Percentiles rank a stretch among this genome's conserved stretches.
Evolutionary conservation across 805 yeast species (phyloP).

Genomic region (Candida germanica): DNA sequence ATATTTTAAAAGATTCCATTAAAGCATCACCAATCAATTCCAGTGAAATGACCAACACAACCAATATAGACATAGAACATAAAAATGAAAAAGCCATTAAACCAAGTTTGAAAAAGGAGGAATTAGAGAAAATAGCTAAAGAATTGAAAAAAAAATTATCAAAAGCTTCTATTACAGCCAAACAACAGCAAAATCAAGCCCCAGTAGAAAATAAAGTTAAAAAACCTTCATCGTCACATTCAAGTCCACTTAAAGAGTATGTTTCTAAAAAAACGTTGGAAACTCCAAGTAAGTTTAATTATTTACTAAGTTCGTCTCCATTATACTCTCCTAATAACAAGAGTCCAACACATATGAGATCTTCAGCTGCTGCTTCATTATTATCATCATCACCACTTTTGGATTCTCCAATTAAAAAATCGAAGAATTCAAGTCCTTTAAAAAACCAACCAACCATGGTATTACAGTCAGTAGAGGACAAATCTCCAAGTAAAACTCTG

Average conservation of each 20-base stretch:
- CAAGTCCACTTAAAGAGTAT: conserved; percentile 28
- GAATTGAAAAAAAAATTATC: conserved; percentile 41
- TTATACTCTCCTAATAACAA: conserved; percentile 39
- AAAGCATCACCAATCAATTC: background rate
- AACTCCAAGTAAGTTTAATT: conserved; percentile 17
- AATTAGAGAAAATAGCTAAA: conserved; percentile 42
- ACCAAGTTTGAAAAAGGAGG: conserved; percentile 42
- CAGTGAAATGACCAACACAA: background rate
- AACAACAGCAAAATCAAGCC: conserved; percentile 19
- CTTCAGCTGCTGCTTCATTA: conserved; percentile 33
- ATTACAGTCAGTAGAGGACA: conserved; percentile 31
- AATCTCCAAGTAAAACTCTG: conserved; percentile 27
- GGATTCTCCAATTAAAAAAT: conserved; percentile 34
- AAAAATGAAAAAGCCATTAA: conserved; percentile 13
- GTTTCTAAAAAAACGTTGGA: conserved; percentile 21
- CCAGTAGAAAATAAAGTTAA: conserved; percentile 4
- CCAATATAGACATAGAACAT: conserved; percentile 6
- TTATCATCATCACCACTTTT: conserved; percentile 24
- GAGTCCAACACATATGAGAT: conserved; percentile 39
- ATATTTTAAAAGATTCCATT: conserved; percentile 3
- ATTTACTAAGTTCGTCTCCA: conserved; percentile 26
- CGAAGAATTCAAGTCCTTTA: conserved; percentile 12
- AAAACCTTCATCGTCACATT: conserved; percentile 7
- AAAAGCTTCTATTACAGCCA: conserved; percentile 44
- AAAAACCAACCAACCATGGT: conserved; percentile 15